Percentiles rank a stretch among this genome's conserved stretches.
phyloP scores from a whole-genome alignment of 495 filamentous ascomycete genomes.

The Articulospora tetracladia region DNA sequence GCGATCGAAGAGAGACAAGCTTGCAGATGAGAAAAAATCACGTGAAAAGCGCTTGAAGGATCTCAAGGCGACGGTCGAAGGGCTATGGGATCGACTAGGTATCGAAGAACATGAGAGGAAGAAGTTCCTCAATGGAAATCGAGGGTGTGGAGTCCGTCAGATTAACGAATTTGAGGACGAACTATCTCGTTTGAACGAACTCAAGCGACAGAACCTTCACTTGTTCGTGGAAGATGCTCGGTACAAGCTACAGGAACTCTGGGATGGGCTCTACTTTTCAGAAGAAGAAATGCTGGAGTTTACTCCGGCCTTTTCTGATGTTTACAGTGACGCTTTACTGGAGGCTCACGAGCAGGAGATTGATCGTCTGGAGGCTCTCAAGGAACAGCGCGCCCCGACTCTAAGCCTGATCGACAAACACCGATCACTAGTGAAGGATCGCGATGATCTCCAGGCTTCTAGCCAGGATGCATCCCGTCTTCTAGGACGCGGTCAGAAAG shows the following conservation, averaged over 20 bases:
- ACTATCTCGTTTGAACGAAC: slow-evolving; percentile 75
- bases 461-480: slow-evolving; percentile 93
- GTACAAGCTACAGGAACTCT: slow-evolving; percentile 84
- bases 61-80: slow-evolving; percentile 67
- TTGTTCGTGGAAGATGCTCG: slow-evolving; percentile 93
- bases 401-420: slow-evolving; percentile 81
- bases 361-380: slow-evolving; percentile 70
- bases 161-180: slow-evolving; percentile 97
- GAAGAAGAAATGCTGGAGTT: slow-evolving; percentile 99
- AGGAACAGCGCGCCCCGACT: slow-evolving; percentile 82
- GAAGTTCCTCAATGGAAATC: slow-evolving; percentile 65
- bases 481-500: slow-evolving; percentile 82
- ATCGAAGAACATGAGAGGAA: slow-evolving; percentile 79
- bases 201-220: slow-evolving; percentile 92
- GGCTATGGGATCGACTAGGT: slow-evolving; percentile 83
- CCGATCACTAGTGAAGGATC: slow-evolving; percentile 77
- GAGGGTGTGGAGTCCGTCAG: slow-evolving; percentile 75
- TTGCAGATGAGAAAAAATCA: slow-evolving; percentile 87
- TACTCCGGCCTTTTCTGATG: slow-evolving; percentile 86
- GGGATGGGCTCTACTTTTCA: slow-evolving; percentile 89
- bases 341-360: slow-evolving; percentile 85
- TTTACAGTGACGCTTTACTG: slow-evolving; percentile 86
- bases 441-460: slow-evolving; percentile 78
- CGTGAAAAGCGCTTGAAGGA: slow-evolving; percentile 82
- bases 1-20: slow-evolving; percentile 68